Evolutionary conservation across 306 rosid species (phyloP), one percentile per base, ranked within the genome.

Genomic region (Dalbergia cochinchinensis): DNA sequence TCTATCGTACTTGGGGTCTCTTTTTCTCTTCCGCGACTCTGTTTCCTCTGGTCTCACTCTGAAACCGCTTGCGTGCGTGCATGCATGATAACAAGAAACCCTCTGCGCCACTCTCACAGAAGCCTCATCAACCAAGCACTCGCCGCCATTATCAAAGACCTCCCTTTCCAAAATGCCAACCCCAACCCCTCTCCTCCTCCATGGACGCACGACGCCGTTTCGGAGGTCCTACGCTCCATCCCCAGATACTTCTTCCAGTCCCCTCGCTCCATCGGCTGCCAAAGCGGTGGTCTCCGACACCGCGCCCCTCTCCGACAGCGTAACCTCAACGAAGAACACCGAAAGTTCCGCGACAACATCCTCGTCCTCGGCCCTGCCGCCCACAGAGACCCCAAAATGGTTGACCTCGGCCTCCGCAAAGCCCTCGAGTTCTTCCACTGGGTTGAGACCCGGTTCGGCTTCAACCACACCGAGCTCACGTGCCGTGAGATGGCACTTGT

Each of bases 291-390:
- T 57, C 82, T 81, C 80, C 91, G 97, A 4, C 97, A 88, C 85
- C 95, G 97, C n/a, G 20, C 97, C 66, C 88, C 97, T 0, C 80
- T 91, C 10, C 92, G 83, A 39, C 96, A 94, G 51, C 91, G 96
- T 81, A 87, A 81, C 33, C 86, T 86, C 60, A 78, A 74, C 22
- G 74, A 83, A 15, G 96, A 94, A 44, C 63, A 39, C n/a, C 68
- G 74, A 15, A 88, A 78, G 65, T 69, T 83, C 59, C 73, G 50
- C 0, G 71, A 74, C 15, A 80, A 83, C 34, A 74, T 67, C 59
- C 91, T 94, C 82, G 71, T 94, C 19, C 91, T 94, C 22, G 98
- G 97, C 78, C 98, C 97, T 11, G 92, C 91, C 3, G 91, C 92
- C 44, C 35, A 91, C 75, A 78, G 85, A 31, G 92, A 94, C 73